Evolutionary conservation across 1,139 yeast species (phyloP).

Genomic region (Geotrichum cucujoidarum): DNA sequence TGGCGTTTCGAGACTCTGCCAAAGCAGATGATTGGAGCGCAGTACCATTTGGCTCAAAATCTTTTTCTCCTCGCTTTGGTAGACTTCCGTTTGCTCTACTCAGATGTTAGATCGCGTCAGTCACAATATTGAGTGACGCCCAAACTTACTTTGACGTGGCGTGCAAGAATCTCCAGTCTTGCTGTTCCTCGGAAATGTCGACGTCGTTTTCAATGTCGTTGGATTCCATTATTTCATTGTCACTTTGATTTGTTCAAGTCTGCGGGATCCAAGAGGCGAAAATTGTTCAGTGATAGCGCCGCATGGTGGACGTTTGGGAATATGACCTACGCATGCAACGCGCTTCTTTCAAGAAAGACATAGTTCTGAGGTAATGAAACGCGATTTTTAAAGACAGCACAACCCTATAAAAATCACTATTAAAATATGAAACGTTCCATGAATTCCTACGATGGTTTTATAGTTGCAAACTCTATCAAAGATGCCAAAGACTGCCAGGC

Average conservation of each 20-base stretch:
- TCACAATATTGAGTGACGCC: too few relatives aligned
- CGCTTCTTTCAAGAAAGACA: too few relatives aligned
- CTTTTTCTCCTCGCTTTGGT: constrained; percentile 80
- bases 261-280: too few relatives aligned
- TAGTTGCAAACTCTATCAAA: too few relatives aligned
- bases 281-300: neutral
- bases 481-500: too few relatives aligned
- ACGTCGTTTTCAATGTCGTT: constrained; percentile 4
- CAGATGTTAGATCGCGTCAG: constrained; percentile 7
- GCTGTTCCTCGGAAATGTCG: constrained; percentile 59
- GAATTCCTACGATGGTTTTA: too few relatives aligned
- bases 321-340: too few relatives aligned
- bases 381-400: too few relatives aligned
- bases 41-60: constrained; percentile 81
- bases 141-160: constrained; percentile 21
- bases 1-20: constrained; percentile 55
- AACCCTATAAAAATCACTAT: too few relatives aligned
- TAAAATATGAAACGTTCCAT: too few relatives aligned
- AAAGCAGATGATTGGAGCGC: constrained; percentile 50
- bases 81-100: constrained; percentile 30
- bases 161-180: constrained; percentile 58
- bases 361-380: too few relatives aligned
- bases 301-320: too few relatives aligned
- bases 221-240: neutral
- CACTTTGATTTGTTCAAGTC: neutral